Evolutionary conservation across 73 alveolate genomes (phyloP).

Genomic region (Breviolum minutum): DNA sequence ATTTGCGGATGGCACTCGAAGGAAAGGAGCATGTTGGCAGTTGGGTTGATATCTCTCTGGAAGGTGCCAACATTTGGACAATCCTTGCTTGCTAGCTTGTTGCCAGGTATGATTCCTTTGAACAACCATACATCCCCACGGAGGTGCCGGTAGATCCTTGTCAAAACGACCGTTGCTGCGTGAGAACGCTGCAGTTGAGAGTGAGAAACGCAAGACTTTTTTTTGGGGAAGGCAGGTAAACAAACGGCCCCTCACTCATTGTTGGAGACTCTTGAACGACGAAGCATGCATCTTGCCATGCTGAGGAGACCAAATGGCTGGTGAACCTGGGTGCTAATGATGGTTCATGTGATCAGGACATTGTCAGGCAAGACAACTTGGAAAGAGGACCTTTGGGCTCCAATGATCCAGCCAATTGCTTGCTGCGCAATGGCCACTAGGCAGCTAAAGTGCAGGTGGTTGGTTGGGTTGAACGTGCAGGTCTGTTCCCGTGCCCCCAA

Average conservation of each 20-base stretch:
- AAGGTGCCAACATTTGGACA: no score
- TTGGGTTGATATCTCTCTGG: no score
- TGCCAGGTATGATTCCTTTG: conserved; percentile 40
- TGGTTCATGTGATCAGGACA: conserved; percentile 61
- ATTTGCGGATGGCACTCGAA: no score
- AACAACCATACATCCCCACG: conserved; percentile 22
- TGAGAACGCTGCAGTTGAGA: no score
- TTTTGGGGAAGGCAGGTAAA: no score
- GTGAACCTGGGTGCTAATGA: conserved; percentile 81
- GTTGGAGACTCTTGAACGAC: neutral
- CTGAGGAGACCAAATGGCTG: conserved; percentile 22
- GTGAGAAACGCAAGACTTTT: no score
- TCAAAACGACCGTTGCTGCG: neutral
- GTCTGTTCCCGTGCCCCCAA: no score
- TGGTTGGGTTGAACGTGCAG: no score
- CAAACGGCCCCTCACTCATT: neutral
- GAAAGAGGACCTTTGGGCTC: conserved; percentile 40
- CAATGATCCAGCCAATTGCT: conserved; percentile 52
- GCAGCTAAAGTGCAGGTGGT: neutral
- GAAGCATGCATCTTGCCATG: neutral
- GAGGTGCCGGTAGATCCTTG: conserved; percentile 10
- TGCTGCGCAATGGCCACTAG: conserved; percentile 38
- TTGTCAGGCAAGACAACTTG: conserved; percentile 47
- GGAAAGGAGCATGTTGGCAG: no score
- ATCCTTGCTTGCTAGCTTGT: neutral